Conservation (phyloP, 106 monocot species). For the Dendrobium chrysotoxum region DNA sequence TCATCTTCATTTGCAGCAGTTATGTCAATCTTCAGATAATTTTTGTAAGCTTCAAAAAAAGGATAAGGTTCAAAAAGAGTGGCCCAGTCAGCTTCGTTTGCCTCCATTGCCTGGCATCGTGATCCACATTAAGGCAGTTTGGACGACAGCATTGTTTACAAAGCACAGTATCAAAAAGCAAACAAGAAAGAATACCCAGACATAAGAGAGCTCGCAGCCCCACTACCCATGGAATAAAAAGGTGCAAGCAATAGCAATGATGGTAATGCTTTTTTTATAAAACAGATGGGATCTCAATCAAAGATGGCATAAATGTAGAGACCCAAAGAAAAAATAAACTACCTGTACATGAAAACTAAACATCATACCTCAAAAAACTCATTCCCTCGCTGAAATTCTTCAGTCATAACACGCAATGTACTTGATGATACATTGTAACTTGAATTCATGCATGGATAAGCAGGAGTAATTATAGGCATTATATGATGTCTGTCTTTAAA, state of each 20-base stretch:
- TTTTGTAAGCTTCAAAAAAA: constrained; percentile 86
- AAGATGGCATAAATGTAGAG: not conserved
- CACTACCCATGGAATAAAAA: not conserved
- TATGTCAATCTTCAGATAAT: constrained; percentile 84
- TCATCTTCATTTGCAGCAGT: constrained; percentile 78
- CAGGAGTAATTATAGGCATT: constrained; percentile 99
- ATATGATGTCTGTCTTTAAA: constrained; percentile 70
- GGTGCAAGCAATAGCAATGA: not conserved
- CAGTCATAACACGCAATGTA: constrained; percentile 84
- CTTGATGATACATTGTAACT: constrained; percentile 92
- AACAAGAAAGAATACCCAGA: not conserved
- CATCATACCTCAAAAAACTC: constrained; percentile 75
- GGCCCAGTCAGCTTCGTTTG: constrained; percentile 66
- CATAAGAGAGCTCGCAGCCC: not conserved
- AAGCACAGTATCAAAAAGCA: not conserved
- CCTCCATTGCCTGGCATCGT: constrained; percentile 58
- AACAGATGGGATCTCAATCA: not conserved
- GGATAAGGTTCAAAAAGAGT: constrained; percentile 71
- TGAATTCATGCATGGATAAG: constrained; percentile 98
- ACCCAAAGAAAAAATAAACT: not conserved
- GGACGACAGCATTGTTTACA: not conserved
- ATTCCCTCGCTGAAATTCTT: constrained; percentile 80
- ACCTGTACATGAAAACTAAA: not conserved
- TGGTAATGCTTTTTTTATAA: not conserved
- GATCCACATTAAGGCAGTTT: not conserved